Base-by-base conservation (phyloP, 768 basidiomycete genomes). In the Hirschioporus abietinus region DNA sequence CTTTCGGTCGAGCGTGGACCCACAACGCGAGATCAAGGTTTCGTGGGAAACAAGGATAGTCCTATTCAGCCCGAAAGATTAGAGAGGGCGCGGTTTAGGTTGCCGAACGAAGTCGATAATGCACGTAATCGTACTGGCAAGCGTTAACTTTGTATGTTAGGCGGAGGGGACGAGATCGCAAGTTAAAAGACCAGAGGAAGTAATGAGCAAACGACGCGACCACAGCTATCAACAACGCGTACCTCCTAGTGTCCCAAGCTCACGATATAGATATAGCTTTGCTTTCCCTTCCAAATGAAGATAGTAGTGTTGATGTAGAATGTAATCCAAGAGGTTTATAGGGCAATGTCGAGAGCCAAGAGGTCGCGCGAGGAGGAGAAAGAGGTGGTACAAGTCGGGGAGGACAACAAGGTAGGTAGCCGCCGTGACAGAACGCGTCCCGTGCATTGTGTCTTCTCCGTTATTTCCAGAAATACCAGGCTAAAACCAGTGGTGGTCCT, bases 171-270 rank as follows among this genome's bases (percentile, higher is more conserved):
- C 42, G 4, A 6, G 42, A 52, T 52, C 42, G 42, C 42, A 52
- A 12, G 20, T 15, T 3, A 52, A 52, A 52, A 12, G 20, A 52
- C 42, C 15, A 52, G 42, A 52, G 42, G 30, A 12, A 20, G 42
- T 15, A 52, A 20, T 52, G 42, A 52, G 42, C 42, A 52, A 52
- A 52, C 42, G 42, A 15, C 42, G 42, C 42, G 42, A 52, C 42
- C 42, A 52, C 42, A 52, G 42, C 42, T 52, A 52, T 52, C 42
- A 52, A 52, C 42, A 52, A 52, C 42, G 42, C 42, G 42, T 52
- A 52, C 42, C 42, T 20, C 42, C 42, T 5, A 15, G 42, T 20
- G 42, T 15, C 20, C 12, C 42, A 52, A 52, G 42, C 42, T 52
- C 20, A 52, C 42, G 42, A 52, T 52, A 52, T 52, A 52, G 42